Percentiles rank a stretch among this genome's conserved stretches.
These are phyloP conservation scores for Fusarium sp. DNA, from an alignment of 2,329 filamentous ascomycete species.

Conservation along the genomic window DNA sequence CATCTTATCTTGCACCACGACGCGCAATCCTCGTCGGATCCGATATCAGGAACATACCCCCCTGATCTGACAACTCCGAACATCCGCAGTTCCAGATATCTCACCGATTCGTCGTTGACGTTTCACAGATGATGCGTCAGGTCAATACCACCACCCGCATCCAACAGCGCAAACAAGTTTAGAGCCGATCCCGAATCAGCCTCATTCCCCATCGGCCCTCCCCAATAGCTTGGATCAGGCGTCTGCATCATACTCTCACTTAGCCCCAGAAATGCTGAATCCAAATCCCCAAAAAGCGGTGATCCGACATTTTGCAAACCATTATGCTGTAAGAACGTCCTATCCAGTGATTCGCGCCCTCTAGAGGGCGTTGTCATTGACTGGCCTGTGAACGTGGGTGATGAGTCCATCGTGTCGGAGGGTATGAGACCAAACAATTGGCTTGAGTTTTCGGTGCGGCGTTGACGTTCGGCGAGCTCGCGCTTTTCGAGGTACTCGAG, in stretches of 20 bases:
- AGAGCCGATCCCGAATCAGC: slow-evolving; percentile 56
- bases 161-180: slow-evolving; percentile 62
- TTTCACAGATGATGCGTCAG: slow-evolving; percentile 53
- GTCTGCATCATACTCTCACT: slow-evolving; percentile 52
- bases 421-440: slow-evolving; percentile 62
- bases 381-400: slow-evolving; percentile 12
- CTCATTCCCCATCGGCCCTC: slow-evolving; percentile 50
- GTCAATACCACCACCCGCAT: slow-evolving; percentile 63
- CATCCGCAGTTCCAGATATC: too few relatives aligned
- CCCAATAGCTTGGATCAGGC: slow-evolving; percentile 54
- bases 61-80: neutral
- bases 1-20: neutral
- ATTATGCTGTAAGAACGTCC: slow-evolving; percentile 43
- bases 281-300: slow-evolving; percentile 48
- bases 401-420: slow-evolving; percentile 23
- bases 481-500: slow-evolving; percentile 58
- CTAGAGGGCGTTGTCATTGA: slow-evolving; percentile 20
- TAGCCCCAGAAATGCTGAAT: slow-evolving; percentile 52
- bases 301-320: slow-evolving; percentile 43
- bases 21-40: neutral
- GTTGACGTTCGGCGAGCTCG: slow-evolving; percentile 57
- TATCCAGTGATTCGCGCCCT: slow-evolving; percentile 41
- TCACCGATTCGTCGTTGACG: neutral
- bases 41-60: neutral
- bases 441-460: slow-evolving; percentile 61